Evolutionary conservation across 2,329 filamentous ascomycete species (phyloP).

Genomic region (Ophiostoma himal-ulmi): DNA sequence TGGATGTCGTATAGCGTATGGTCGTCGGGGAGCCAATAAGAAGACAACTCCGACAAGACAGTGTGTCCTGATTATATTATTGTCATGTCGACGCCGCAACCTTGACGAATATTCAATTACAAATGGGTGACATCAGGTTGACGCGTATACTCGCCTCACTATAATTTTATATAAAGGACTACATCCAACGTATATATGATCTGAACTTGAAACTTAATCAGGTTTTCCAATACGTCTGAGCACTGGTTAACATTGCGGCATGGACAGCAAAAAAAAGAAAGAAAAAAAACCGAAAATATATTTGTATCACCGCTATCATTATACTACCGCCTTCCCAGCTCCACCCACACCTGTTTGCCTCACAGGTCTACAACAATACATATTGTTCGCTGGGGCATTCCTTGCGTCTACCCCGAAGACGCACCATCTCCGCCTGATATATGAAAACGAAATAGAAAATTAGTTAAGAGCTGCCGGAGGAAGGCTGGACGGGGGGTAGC

Average conservation of each 20-base stretch:
- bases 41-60: too few species aligned
- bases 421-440: not conserved
- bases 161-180: too few species aligned
- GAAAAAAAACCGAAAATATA: not conserved
- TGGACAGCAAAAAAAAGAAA: not conserved
- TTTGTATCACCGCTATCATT: not conserved
- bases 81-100: too few species aligned
- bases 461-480: constrained; percentile 16
- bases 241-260: not conserved
- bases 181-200: too few species aligned
- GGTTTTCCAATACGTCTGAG: too few species aligned
- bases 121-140: too few species aligned
- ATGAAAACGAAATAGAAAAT: not conserved
- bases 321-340: not conserved
- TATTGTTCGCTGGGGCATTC: not conserved
- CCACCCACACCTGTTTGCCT: not conserved
- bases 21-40: too few species aligned
- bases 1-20: too few species aligned
- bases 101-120: too few species aligned
- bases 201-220: too few species aligned
- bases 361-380: not conserved
- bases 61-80: too few species aligned
- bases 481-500: constrained; percentile 16
- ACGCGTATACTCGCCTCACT: too few species aligned
- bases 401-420: not conserved